phyloP scores from a whole-genome alignment of 352 stramenopile species.

The Peronospora tabacina region DNA sequence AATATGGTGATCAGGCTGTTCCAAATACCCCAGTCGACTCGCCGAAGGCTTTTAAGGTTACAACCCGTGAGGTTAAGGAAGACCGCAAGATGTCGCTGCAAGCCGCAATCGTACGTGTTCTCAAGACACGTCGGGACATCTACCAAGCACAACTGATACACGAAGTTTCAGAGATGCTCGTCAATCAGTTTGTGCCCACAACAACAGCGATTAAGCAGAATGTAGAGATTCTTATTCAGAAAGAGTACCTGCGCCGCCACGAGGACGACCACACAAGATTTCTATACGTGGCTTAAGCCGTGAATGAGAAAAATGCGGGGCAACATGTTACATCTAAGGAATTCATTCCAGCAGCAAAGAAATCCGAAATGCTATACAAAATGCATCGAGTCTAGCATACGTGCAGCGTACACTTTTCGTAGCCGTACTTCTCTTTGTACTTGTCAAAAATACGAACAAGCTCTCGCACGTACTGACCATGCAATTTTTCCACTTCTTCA shows the following conservation, averaged over 20 bases:
- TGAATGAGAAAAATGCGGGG: not conserved
- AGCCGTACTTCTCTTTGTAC: conserved; percentile 76
- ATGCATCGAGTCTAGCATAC: conserved; percentile 38
- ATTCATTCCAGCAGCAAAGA: conserved; percentile 8
- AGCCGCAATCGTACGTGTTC: conserved; percentile 71
- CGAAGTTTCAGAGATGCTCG: conserved; percentile 68
- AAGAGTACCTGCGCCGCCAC: conserved; percentile 72
- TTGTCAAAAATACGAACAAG: conserved; percentile 75
- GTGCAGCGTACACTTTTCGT: conserved; percentile 44
- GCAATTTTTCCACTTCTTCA: conserved; percentile 61
- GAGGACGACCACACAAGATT: conserved; percentile 50
- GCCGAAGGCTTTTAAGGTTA: conserved; percentile 41
- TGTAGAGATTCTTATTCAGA: conserved; percentile 76
- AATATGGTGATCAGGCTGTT: conserved; percentile 23
- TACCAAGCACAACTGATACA: conserved; percentile 46
- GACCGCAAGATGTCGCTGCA: conserved; percentile 86
- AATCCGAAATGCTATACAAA: conserved; percentile 11
- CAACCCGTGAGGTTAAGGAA: conserved; percentile 70
- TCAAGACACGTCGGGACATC: conserved; percentile 79
- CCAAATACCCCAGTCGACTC: conserved; percentile 67
- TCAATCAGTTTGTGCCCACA: conserved; percentile 66
- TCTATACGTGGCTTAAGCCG: conserved; percentile 58
- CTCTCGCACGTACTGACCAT: conserved; percentile 55
- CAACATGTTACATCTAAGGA: conserved; percentile 8
- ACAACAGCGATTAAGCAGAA: conserved; percentile 61